Conservation (phyloP, 306 rosid species). For the Luffa acutangula region DNA sequence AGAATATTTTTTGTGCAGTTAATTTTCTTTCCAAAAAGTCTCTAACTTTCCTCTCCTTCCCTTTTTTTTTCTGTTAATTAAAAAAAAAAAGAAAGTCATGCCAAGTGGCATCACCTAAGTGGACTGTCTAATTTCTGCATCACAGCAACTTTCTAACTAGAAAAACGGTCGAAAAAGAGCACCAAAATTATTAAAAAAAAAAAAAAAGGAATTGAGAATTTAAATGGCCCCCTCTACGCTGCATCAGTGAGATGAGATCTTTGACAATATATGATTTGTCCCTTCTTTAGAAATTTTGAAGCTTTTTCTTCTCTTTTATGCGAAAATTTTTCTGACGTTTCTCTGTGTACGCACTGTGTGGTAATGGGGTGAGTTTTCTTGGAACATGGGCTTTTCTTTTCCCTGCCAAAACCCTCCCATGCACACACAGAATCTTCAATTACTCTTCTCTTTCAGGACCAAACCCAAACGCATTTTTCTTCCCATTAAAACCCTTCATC, state of each 20-base stretch:
- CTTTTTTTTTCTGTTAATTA: no score
- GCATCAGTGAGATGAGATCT: background rate
- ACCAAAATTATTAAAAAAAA: no score
- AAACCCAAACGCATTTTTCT: conserved; percentile 17
- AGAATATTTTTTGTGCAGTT: background rate
- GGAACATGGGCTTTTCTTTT: conserved; percentile 37
- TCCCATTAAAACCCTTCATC: background rate
- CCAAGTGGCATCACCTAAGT: background rate
- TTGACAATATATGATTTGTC: background rate
- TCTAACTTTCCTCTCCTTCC: no score
- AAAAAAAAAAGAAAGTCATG: background rate
- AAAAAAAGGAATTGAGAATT: no score
- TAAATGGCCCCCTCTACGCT: background rate
- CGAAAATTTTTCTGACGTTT: conserved; percentile 1
- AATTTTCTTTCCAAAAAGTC: no score
- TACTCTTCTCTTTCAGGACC: conserved; percentile 16
- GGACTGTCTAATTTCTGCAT: background rate
- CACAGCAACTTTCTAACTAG: background rate
- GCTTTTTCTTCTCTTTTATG: background rate
- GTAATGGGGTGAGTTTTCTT: conserved; percentile 24
- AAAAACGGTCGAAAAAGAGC: background rate
- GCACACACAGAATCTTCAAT: conserved; percentile 40
- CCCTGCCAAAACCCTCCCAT: conserved; percentile 31
- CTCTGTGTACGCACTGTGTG: background rate
- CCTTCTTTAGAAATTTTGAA: background rate